A percentile compares a stretch with the other conserved stretches of the same genome.
These are phyloP conservation scores for Hemileia vastatrix DNA, from an alignment of 1,284 basidiomycete genomes.

Conservation along the genomic window DNA sequence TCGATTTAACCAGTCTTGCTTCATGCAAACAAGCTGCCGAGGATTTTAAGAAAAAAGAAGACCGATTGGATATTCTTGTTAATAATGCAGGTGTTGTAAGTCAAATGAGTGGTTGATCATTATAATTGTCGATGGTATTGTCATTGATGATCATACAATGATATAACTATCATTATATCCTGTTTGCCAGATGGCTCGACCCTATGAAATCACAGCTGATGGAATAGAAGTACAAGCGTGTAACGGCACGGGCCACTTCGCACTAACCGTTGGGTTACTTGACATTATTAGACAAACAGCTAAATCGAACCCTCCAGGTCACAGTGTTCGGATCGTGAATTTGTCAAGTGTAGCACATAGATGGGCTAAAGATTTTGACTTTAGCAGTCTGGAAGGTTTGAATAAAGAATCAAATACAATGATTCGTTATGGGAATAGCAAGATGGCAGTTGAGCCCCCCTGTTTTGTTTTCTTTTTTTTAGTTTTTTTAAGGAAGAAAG, in stretches of 20 bases:
- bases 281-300: slow-evolving; percentile 7
- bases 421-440: slow-evolving; percentile 13
- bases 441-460: not conserved
- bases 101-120: not conserved
- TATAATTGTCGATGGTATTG: not conserved
- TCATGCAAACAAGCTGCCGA: slow-evolving; percentile 34
- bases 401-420: slow-evolving; percentile 1
- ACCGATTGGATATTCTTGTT: slow-evolving; percentile 40
- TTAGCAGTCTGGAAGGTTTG: slow-evolving; percentile 7
- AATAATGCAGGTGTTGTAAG: slow-evolving; percentile 36
- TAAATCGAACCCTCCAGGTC: slow-evolving; percentile 2
- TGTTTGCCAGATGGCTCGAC: not conserved
- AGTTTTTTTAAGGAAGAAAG: not conserved
- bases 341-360: slow-evolving; percentile 12
- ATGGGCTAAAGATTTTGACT: slow-evolving; percentile 4
- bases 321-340: slow-evolving; percentile 10
- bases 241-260: slow-evolving; percentile 21
- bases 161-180: not conserved
- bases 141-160: not conserved
- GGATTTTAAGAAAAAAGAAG: slow-evolving; percentile 31
- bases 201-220: slow-evolving; percentile 13
- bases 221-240: slow-evolving; percentile 19
- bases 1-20: slow-evolving; percentile 41
- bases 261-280: slow-evolving; percentile 8
- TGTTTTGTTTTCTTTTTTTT: not conserved